These are phyloP conservation scores for Colletotrichum neosansevieriae DNA, from an alignment of 2,329 filamentous ascomycete species.

Conservation along the genomic window DNA sequence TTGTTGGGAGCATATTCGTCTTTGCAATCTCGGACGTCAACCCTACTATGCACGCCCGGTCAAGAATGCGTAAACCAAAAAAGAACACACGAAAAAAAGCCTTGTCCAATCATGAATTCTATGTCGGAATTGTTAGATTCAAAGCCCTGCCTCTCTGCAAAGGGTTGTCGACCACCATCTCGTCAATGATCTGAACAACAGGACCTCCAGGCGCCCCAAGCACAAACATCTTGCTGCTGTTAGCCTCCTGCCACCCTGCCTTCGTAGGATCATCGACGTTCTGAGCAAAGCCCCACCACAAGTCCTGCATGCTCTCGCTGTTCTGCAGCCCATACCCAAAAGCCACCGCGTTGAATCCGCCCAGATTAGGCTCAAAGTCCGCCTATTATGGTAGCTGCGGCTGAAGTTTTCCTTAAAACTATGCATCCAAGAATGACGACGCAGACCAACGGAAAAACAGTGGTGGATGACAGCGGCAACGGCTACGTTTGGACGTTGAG, in stretches of 20 bases:
- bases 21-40: too few relatives aligned
- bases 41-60: too few relatives aligned
- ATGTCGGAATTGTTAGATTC: neutral
- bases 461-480: too few relatives aligned
- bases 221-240: neutral
- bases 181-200: neutral
- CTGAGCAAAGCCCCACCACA: slow-evolving; percentile 5
- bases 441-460: too few relatives aligned
- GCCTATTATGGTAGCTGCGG: slow-evolving; percentile 38
- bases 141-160: neutral
- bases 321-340: neutral
- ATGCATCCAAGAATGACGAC: too few relatives aligned
- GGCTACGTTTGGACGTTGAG: too few relatives aligned
- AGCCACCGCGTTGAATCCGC: neutral
- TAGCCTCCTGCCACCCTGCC: slow-evolving; percentile 2
- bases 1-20: too few relatives aligned
- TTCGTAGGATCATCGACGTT: neutral
- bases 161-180: neutral
- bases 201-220: neutral
- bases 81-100: too few relatives aligned
- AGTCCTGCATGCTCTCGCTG: neutral
- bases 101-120: too few relatives aligned
- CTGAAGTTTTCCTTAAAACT: too few relatives aligned
- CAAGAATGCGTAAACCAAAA: too few relatives aligned
- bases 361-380: too few relatives aligned